Percentiles rank a stretch among this genome's conserved stretches.
Evolutionary conservation across 441 rosid species (phyloP).

Genomic region (Erysimum pusillum): DNA sequence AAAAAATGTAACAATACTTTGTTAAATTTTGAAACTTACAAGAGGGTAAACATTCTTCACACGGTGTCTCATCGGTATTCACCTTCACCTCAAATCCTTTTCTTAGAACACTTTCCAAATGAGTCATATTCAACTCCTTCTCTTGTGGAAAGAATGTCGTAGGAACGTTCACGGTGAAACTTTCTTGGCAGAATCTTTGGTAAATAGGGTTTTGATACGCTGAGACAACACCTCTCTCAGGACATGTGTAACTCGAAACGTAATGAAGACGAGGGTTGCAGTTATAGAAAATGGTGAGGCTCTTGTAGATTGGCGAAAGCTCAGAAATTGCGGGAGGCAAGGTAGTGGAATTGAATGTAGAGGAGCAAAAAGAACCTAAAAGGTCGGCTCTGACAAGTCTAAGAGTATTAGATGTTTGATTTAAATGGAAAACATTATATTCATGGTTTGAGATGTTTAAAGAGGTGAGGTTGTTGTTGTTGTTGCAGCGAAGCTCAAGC

Average conservation of each 20-base stretch:
- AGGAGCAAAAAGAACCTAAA: slow-evolving; percentile 40
- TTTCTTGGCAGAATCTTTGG: slow-evolving; percentile 17
- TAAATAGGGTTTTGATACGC: neutral
- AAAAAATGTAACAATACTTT: neutral
- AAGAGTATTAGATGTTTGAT: neutral
- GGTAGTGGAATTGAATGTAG: slow-evolving; percentile 27
- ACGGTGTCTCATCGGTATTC: slow-evolving; percentile 40
- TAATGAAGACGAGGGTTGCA: neutral
- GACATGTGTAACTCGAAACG: slow-evolving; percentile 25
- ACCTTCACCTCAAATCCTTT: slow-evolving; percentile 57
- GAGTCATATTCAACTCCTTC: neutral
- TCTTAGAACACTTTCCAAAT: slow-evolving; percentile 4
- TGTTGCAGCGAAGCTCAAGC: slow-evolving; percentile 17
- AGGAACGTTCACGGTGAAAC: slow-evolving; percentile 44
- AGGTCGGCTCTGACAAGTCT: slow-evolving; percentile 10
- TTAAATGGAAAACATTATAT: neutral
- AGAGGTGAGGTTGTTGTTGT: neutral
- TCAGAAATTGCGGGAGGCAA: slow-evolving; percentile 8
- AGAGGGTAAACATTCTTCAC: slow-evolving; percentile 44
- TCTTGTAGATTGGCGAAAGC: slow-evolving; percentile 4
- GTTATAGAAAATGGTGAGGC: slow-evolving; percentile 42
- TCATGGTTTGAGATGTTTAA: neutral
- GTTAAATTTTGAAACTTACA: neutral
- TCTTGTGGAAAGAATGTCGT: fast-evolving
- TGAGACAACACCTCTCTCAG: neutral